These are phyloP conservation scores for Anthoceros angustus DNA, from an alignment of 225 moss, liverwort and hornwort genomes.

Conservation along the genomic window DNA sequence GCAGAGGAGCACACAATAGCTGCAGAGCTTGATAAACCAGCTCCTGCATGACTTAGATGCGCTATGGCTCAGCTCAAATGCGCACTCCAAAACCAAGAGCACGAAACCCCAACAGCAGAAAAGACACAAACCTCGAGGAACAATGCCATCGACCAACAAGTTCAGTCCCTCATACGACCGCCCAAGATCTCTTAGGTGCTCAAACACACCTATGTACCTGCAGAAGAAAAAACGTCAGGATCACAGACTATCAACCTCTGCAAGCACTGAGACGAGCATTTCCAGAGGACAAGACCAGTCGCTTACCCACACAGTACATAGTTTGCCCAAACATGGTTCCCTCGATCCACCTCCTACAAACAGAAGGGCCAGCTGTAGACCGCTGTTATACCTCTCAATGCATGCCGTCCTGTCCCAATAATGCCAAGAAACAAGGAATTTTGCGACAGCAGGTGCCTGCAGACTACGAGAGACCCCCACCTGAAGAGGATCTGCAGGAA, in stretches of 20 bases:
- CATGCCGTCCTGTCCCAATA: background rate
- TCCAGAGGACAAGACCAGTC: background rate
- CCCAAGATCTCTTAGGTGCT: constrained; percentile 38
- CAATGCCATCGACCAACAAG: constrained; percentile 59
- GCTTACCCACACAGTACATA: constrained; percentile 82
- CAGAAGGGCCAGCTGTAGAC: too few species aligned
- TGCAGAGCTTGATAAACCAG: constrained; percentile 89
- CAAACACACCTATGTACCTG: constrained; percentile 87
- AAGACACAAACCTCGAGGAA: constrained; percentile 54
- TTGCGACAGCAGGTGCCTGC: background rate
- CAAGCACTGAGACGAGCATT: background rate
- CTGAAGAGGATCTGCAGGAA: constrained; percentile 65
- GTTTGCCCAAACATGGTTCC: constrained; percentile 78
- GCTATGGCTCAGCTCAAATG: constrained; percentile 5
- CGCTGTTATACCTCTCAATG: background rate
- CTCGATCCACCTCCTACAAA: constrained; percentile 53
- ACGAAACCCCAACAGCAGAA: background rate
- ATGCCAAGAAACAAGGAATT: background rate
- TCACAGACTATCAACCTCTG: background rate
- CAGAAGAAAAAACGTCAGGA: constrained; percentile 4
- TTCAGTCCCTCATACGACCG: constrained; percentile 36
- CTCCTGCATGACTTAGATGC: constrained; percentile 42
- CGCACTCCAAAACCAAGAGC: background rate
- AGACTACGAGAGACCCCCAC: constrained; percentile 9
- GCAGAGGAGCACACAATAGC: constrained; percentile 94